Evolutionary conservation across 306 rosid genomes (phyloP), one percentile per base, ranked within the genome.

Genomic region (Pyrus betulifolia): DNA sequence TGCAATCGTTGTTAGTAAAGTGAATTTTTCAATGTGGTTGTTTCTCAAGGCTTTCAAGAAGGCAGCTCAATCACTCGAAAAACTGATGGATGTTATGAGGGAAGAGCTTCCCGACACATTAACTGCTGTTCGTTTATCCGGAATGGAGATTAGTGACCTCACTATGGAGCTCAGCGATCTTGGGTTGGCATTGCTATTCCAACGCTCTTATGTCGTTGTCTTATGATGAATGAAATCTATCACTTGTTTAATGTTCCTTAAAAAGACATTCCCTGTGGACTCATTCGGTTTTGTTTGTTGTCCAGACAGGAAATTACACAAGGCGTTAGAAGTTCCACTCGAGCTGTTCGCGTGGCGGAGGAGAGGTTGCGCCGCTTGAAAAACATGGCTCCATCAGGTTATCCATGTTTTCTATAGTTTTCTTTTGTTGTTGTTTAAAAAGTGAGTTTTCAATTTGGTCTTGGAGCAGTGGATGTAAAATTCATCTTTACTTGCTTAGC

Each of bases 61-160:
- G 82, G 97, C 93, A 15, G 96, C 97, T 7, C 96, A 90, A 75
- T 95, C 99, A 38, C 79, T 92, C 66, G 97, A 91, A 86, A 95
- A 89, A 82, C 92, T 92, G 67, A 89, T 92, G 97, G 97, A 92
- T 85, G 83, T 87, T 4, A 80, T 96, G 25, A 85, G 96, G 85
- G 97, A 90, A 82, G 99, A 95, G 79, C 90, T 95, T 77, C 99
- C 99, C 0, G 91, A 82, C 67, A 95, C 99, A 46, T 90, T 92
- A 97, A 91, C 96, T 21, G 90, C 97, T 55, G 83, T 95, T 81
- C 88, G 96, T 10, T 80, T 95, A 85, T 95, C 99, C 73, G 97
- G 97, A 79, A 92, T 92, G 97, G 98, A 96, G 89, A 91, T 92
- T 70, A 88, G 91, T 75, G 99, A 96, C 84, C 80, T 92, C 35